Base-by-base conservation (phyloP, 306 rosid genomes). In the Dryas alaskensis region DNA sequence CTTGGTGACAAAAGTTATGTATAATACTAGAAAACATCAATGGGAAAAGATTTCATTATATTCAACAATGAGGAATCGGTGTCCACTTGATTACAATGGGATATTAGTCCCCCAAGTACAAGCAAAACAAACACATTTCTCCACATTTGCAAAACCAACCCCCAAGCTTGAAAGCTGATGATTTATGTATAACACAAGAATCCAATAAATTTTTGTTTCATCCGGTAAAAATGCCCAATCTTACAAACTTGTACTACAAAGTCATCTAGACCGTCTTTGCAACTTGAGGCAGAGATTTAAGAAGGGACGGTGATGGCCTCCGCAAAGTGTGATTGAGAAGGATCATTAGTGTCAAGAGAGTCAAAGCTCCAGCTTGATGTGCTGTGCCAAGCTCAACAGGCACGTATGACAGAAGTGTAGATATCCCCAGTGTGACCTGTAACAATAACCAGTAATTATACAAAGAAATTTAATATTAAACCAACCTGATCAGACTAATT, bases 341-440 rank as follows among this genome's bases (percentile, higher is more conserved):
- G 67, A 90, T 64, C 87, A 84, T 69, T 45, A 89, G 76, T 3
- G 97, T 83, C 83, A 92, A 43, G 70, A 92, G 92, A 6, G 95
- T 89, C 78, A 90, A 84, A 72, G 98, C 98, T 22, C 98, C 97
- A 3, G 97, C 92, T 68, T 92, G 98, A 86, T 90, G 98, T 14
- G 97, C 95, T 9, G 90, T 81, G 63, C 97, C 97, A 27, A 90
- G 87, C 13, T 92, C 89, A 58, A 87, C 97, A 46, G 95, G 98
- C 19, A 92, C 98, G 70, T 88, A 92, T 0, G 92, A 88, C 51
- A 92, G 82, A 73, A 90, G 92, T 5, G 96, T 90, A 0, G 95
- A 81, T 57, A 92, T 54, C 65, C 98, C 66, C 66, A 60, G 19
- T 37, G 66, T 60, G 19, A 60, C 66, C 66, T 39, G 46, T 5